Evolutionary conservation across 2,329 filamentous ascomycete species (phyloP).

Genomic region (Biscogniauxia sp.): DNA sequence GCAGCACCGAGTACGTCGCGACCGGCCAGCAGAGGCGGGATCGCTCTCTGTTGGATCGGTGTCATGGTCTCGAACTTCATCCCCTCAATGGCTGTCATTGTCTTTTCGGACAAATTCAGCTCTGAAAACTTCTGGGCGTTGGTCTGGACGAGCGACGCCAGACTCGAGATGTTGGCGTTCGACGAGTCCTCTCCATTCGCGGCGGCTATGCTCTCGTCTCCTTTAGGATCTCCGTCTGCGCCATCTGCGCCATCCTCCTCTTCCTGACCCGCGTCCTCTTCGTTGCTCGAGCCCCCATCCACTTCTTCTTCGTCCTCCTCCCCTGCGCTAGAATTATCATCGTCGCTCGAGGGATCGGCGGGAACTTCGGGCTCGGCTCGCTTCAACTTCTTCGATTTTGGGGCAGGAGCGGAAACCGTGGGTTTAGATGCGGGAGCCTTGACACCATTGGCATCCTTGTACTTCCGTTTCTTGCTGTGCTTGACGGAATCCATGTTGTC

Average conservation of each 20-base stretch:
- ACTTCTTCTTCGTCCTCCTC: constrained; percentile 22
- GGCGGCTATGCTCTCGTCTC: constrained; percentile 16
- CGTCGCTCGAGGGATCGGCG: constrained; percentile 17
- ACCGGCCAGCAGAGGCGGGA: constrained; percentile 84
- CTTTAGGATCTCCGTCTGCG: constrained; percentile 25
- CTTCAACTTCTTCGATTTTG: constrained; percentile 45
- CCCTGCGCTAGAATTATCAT: constrained; percentile 13
- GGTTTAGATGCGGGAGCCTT: constrained; percentile 30
- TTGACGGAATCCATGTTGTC: constrained; percentile 29
- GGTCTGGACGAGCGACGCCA: constrained; percentile 53
- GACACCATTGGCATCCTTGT: constrained; percentile 31
- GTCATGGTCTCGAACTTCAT: constrained; percentile 98
- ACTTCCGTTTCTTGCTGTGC: constrained; percentile 44
- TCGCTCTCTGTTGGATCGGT: constrained; percentile 83
- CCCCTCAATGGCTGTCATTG: constrained; percentile 78
- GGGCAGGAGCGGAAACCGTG: constrained; percentile 26
- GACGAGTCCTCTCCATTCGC: constrained; percentile 24
- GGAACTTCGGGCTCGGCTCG: constrained; percentile 28
- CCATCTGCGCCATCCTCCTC: constrained; percentile 21
- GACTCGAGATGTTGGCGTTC: constrained; percentile 44
- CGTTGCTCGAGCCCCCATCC: constrained; percentile 12
- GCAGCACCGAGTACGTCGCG: constrained; percentile 92
- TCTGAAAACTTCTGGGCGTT: constrained; percentile 74
- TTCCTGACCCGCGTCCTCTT: constrained; percentile 17
- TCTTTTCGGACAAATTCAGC: constrained; percentile 82